Evolutionary conservation across 2,329 filamentous ascomycete genomes (phyloP), one percentile per base, ranked within the genome.

Genomic region (Curvularia spicifera): DNA sequence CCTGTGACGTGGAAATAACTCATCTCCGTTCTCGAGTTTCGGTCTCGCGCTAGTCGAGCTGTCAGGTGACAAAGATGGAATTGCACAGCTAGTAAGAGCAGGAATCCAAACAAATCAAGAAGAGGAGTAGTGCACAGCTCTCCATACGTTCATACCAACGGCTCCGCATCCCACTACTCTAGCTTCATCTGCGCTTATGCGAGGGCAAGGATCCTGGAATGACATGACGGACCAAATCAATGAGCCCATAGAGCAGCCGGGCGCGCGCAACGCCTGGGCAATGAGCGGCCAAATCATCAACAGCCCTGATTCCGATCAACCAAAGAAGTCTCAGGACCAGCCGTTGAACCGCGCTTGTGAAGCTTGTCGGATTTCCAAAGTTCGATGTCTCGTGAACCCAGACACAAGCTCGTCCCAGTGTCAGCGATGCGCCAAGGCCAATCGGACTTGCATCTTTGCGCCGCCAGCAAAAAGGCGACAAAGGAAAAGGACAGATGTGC

Each of bases 281-380:
- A 61, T 64, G 57, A 52, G 60, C n/a, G 64, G 61, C 35, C 62
- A 64, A 28, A 45, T 59, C 4, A 46, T 47, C 28, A 53, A 62
- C 43, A 67, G 64, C 20, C 51, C 65, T 5, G 66, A 66, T 10
- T 51, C 53, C 9, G 62, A 65, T 9, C 57, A 50, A 31, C n/a
- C 61, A 4, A 69, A 60, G 53, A 73, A 70, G 50, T 35, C 65
- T 4, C 51, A 63, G 37, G 72, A 75, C 1, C 70, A 71, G 37
- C 68, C 72, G 31, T 48, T 76, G 35, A 76, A 76, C 49, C 65
- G 73, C 52, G 73, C 74, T 10, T 76, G 73, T 54, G 74, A 76
- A 57, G 66, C 73, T 49, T 76, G 74, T 53, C 70, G 74, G 28
- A 57, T 71, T 6, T 76, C 73, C 9, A 76, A 76, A 63, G 68